phyloP scores from a whole-genome alignment of 345 rosid species.

The Hibiscus tridactylites region DNA sequence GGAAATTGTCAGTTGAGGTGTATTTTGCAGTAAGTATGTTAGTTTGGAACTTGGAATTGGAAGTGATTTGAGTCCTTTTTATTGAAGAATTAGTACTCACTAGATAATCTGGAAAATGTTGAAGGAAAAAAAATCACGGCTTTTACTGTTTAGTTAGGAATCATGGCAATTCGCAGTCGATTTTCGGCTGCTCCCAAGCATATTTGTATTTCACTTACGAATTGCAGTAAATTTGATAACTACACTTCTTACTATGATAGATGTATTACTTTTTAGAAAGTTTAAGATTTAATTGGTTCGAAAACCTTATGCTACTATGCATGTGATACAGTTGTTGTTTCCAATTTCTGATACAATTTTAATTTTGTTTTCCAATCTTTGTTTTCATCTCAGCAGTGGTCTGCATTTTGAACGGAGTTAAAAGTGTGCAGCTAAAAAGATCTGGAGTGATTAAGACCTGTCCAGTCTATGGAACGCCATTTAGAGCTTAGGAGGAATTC shows the following conservation, averaged over 20 bases:
- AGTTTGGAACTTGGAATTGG: neutral
- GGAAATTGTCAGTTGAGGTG: neutral
- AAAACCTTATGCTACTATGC: neutral
- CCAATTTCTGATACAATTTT: neutral
- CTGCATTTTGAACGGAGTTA: slow-evolving; percentile 10
- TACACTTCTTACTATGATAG: neutral
- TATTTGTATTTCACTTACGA: neutral
- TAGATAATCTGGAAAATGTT: neutral
- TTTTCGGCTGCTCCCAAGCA: neutral
- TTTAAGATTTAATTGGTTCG: neutral
- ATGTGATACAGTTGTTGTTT: neutral
- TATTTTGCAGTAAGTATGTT: neutral
- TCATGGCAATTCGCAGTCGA: neutral
- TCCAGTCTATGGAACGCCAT: slow-evolving; percentile 37
- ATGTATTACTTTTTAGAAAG: neutral
- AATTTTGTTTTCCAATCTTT: neutral
- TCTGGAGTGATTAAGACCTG: slow-evolving; percentile 5
- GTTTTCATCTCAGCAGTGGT: slow-evolving; percentile 6
- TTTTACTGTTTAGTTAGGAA: neutral
- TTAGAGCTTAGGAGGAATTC: slow-evolving; percentile 27
- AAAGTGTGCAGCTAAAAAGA: slow-evolving; percentile 4
- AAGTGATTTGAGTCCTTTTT: neutral
- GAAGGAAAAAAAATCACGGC: neutral
- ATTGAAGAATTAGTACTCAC: neutral
- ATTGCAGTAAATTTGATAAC: neutral